These are phyloP conservation scores for Candida pseudocylindracea DNA, from an alignment of 1,139 yeast genomes.

Conservation along the genomic window DNA sequence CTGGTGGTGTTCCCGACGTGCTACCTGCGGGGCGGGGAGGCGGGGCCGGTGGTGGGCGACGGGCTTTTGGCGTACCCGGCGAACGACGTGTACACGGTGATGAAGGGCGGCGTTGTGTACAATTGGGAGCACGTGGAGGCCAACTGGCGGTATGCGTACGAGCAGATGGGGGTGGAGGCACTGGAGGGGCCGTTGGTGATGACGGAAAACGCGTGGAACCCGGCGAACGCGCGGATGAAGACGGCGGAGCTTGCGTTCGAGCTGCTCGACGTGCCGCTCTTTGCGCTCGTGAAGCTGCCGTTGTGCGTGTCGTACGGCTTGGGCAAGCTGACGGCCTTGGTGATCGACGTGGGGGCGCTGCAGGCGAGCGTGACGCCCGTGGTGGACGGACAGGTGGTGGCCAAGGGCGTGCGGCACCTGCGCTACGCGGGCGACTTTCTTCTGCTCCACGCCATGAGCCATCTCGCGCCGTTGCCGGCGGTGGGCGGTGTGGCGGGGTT, in stretches of 20 bases:
- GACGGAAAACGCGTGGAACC: conserved; percentile 79
- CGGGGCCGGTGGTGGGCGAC: conserved; percentile 28
- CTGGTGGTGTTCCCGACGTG: conserved; percentile 28
- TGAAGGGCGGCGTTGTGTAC: conserved; percentile 32
- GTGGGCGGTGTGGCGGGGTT: conserved; percentile 5
- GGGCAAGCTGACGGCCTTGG: conserved; percentile 83
- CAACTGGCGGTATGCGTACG: conserved; percentile 36
- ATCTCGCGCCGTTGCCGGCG: conserved; percentile 4
- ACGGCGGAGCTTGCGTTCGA: conserved; percentile 65
- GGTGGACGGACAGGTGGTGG: conserved; percentile 74
- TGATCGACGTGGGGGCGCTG: conserved; percentile 85
- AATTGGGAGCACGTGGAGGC: conserved; percentile 66
- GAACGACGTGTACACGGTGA: conserved; percentile 31
- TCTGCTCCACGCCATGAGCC: conserved; percentile 18
- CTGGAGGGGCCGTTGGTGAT: conserved; percentile 52
- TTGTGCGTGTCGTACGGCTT: conserved; percentile 85
- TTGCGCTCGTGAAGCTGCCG: conserved; percentile 67
- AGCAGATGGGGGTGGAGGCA: conserved; percentile 26
- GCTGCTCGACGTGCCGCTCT: conserved; percentile 57
- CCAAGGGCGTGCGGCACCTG: conserved; percentile 47
- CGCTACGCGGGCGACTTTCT: conserved; percentile 45
- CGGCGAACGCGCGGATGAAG: conserved; percentile 41
- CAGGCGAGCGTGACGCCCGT: conserved; percentile 75
- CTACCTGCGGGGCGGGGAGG: conserved; percentile 10
- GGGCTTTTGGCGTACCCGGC: conserved; percentile 28